Evolutionary conservation across 768 basidiomycete species (phyloP).

Genomic region (Suillus brevipes): DNA sequence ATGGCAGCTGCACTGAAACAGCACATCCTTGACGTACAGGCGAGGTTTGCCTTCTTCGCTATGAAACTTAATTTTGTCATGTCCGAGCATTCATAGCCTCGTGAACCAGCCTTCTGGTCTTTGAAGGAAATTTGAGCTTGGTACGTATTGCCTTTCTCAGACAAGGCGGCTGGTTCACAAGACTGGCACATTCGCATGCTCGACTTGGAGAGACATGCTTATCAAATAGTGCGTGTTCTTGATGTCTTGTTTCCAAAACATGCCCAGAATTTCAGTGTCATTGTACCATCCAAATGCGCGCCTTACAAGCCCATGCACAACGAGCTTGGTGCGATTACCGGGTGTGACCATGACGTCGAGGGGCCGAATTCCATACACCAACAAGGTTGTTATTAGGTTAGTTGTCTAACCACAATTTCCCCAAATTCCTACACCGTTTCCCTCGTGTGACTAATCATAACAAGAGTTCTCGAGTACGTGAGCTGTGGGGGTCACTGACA

Average conservation of each 20-base stretch:
- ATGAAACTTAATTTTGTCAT: not conserved
- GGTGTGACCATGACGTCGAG: not conserved
- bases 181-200: not conserved
- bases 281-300: not conserved
- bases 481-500: not conserved
- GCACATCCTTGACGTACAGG: not conserved
- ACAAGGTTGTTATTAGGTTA: not conserved
- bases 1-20: not conserved
- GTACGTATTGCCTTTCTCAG: too few species aligned
- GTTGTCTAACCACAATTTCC: not conserved
- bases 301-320: not conserved
- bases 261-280: not conserved
- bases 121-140: too few species aligned
- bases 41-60: not conserved
- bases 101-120: too few species aligned
- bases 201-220: constrained; percentile 25
- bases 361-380: not conserved
- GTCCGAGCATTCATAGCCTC: too few species aligned
- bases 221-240: constrained; percentile 34
- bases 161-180: too few species aligned
- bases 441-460: not conserved
- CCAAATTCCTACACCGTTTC: not conserved
- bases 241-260: constrained; percentile 16
- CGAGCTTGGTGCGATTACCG: not conserved
- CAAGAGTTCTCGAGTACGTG: not conserved